Percentiles rank a stretch among this genome's conserved stretches.
Evolutionary conservation across 257 asterid species (phyloP).

Genomic region (Petunia secreta): DNA sequence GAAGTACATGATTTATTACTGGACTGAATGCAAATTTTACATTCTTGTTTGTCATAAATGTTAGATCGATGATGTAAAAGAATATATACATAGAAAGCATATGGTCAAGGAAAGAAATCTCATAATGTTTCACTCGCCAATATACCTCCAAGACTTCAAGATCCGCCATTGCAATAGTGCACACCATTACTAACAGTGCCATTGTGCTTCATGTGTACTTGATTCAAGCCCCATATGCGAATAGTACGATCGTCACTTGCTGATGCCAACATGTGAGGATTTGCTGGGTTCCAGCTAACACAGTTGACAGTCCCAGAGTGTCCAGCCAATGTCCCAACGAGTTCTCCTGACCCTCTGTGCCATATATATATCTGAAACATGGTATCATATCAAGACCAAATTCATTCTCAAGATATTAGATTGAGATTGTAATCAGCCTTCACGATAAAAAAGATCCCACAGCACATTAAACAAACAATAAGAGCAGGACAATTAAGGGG

Average conservation of each 20-base stretch:
- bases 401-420: not conserved
- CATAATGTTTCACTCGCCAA: constrained; percentile 11
- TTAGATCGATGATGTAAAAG: constrained; percentile 44
- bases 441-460: not conserved
- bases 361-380: constrained; percentile 67
- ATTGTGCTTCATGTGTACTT: constrained; percentile 42
- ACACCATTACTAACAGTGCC: constrained; percentile 61
- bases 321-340: constrained; percentile 56
- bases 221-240: constrained; percentile 80
- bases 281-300: constrained; percentile 86
- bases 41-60: constrained; percentile 41
- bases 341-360: constrained; percentile 70
- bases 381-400: constrained; percentile 1
- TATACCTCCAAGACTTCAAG: constrained; percentile 43
- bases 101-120: constrained; percentile 37
- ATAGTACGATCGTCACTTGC: constrained; percentile 89
- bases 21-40: constrained; percentile 49
- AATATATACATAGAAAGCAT: constrained; percentile 61
- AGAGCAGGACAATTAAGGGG: not conserved
- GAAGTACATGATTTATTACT: constrained; percentile 40
- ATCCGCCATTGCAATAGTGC: constrained; percentile 64
- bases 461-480: not conserved
- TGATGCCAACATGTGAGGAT: constrained; percentile 88
- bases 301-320: constrained; percentile 85
- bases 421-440: not conserved